Percentiles rank a stretch among this genome's conserved stretches.
phyloP scores from a whole-genome alignment of 192 early-diverging fungal genomes.

The Coemansia sp. region DNA sequence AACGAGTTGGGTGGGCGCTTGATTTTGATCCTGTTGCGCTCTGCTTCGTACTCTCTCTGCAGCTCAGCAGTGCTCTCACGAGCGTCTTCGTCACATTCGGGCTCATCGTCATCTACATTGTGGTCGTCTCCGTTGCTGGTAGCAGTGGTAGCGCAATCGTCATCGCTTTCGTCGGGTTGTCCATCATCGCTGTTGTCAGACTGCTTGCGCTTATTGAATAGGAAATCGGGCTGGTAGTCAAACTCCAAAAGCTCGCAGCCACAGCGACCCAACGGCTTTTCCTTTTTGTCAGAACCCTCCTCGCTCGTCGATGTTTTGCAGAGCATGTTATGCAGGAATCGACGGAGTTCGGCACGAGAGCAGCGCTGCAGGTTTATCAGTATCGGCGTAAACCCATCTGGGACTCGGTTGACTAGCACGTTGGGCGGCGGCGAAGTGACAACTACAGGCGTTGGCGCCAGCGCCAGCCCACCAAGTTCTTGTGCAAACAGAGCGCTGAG shows the following conservation, averaged over 20 bases:
- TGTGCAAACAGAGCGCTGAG: conserved; percentile 35
- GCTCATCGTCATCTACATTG: conserved; percentile 7
- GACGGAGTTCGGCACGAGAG: conserved; percentile 37
- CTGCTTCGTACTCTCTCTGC: conserved; percentile 21
- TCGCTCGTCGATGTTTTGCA: conserved; percentile 16
- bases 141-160: not conserved
- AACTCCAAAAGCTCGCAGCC: conserved; percentile 52
- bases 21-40: conserved; percentile 46
- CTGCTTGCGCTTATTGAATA: conserved; percentile 42
- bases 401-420: conserved; percentile 46
- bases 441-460: conserved; percentile 32
- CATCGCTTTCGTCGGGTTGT: conserved; percentile 11
- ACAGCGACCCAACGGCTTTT: conserved; percentile 32
- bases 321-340: conserved; percentile 44
- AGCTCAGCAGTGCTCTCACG: conserved; percentile 3
- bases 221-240: conserved; percentile 51
- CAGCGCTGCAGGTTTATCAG: conserved; percentile 46
- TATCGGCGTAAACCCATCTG: conserved; percentile 43
- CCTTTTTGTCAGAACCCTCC: conserved; percentile 7
- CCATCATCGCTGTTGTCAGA: conserved; percentile 16
- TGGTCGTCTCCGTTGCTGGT: conserved; percentile 3
- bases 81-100: not conserved
- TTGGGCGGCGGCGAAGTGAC: conserved; percentile 26
- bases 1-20: conserved; percentile 56
- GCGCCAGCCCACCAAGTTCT: conserved; percentile 35